phyloP scores from a whole-genome alignment of 2,329 filamentous ascomycete species.

The Diaporthe destruens region DNA sequence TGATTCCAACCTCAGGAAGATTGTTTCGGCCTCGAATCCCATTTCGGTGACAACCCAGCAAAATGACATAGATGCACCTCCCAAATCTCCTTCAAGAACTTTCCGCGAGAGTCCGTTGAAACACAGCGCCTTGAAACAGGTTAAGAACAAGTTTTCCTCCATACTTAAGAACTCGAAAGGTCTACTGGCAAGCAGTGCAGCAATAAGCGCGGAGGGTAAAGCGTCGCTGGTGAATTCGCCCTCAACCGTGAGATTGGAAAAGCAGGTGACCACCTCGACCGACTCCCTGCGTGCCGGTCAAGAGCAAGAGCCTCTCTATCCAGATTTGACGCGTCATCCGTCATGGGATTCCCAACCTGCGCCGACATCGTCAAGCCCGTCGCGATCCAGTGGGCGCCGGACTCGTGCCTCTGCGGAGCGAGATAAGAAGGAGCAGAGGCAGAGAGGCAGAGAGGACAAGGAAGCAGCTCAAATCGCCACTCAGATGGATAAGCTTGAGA shows the following conservation, averaged over 20 bases:
- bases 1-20: conserved; percentile 65
- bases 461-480: conserved; percentile 72
- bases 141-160: conserved; percentile 92
- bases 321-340: conserved; percentile 58
- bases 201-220: conserved; percentile 73
- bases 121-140: conserved; percentile 74
- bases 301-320: conserved; percentile 56
- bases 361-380: conserved; percentile 57
- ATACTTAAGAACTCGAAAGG: conserved; percentile 90
- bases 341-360: conserved; percentile 48
- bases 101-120: conserved; percentile 75
- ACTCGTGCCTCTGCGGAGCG: conserved; percentile 71
- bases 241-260: conserved; percentile 60
- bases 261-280: conserved; percentile 60
- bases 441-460: conserved; percentile 70
- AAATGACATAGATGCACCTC: conserved; percentile 56
- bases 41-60: conserved; percentile 61
- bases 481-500: conserved; percentile 73
- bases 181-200: conserved; percentile 82
- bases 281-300: conserved; percentile 57
- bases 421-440: conserved; percentile 73
- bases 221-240: conserved; percentile 66
- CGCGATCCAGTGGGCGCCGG: conserved; percentile 58
- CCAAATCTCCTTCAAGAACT: conserved; percentile 68
- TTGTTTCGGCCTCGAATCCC: conserved; percentile 56